A percentile compares a stretch with the other conserved stretches of the same genome.
These are phyloP conservation scores for Neurospora sp. DNA, from an alignment of 2,329 filamentous ascomycete genomes.

Conservation along the genomic window DNA sequence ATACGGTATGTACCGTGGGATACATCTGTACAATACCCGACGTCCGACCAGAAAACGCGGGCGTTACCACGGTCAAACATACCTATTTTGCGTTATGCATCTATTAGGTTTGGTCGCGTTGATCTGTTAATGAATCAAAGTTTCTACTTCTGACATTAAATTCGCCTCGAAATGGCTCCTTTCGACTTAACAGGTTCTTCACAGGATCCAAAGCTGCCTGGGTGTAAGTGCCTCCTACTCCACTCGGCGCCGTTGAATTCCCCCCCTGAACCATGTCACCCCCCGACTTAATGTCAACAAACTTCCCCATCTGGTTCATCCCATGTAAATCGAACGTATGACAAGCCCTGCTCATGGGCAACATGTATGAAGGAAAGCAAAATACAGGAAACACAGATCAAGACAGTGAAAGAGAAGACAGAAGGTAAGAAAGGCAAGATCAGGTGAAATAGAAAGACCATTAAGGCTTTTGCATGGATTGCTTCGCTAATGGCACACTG, in stretches of 20 bases:
- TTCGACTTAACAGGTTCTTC: not conserved
- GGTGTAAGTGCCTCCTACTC: not conserved
- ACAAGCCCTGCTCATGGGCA: not conserved
- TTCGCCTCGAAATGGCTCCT: not conserved
- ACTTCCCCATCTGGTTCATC: not conserved
- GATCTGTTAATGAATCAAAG: not conserved
- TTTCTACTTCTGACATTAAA: not conserved
- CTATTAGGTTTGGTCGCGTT: not conserved
- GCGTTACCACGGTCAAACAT: not conserved
- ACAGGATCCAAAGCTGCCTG: not conserved
- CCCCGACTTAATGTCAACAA: not conserved
- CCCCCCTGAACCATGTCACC: not conserved
- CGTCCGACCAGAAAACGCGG: not conserved
- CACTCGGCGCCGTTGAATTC: not conserved
- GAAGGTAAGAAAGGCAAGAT: no score
- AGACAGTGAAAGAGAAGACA: no score
- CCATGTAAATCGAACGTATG: not conserved
- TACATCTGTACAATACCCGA: not conserved
- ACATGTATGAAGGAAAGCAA: no score
- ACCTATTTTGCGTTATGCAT: not conserved
- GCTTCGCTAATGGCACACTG: no score
- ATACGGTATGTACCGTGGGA: not conserved
- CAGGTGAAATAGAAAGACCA: no score
- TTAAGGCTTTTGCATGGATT: no score
- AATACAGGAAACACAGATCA: no score